Evolutionary conservation across 306 rosid genomes (phyloP), one percentile per base, ranked within the genome.

Genomic region (Hippophae gyantsensis): DNA sequence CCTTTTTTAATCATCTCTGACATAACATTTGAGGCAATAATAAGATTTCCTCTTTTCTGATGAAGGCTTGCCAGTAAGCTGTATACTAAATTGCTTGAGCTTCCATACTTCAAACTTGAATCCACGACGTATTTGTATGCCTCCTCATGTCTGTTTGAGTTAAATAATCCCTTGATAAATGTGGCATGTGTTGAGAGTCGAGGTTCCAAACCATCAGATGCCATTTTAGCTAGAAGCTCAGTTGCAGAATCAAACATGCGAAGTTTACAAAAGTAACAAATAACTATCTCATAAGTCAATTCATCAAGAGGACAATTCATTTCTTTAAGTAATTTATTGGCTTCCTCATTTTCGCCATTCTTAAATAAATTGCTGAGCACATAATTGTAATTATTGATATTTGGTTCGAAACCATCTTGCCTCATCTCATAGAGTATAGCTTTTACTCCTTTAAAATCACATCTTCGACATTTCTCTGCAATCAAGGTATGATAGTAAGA

Each of bases 51-150:
- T 58, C 66, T 74, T 54, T 84, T 79, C 76, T 74, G 66, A 71
- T 82, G 69, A 73, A 86, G 95, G 42, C 68, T 65, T 57, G 89
- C 94, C 51, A 90, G 95, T 63, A 82, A 73, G 73, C 79, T 78
- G 72, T 78, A 84, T 62, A 64, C 74, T 53, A 55, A 71, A 69
- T 68, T 89, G 69, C 70, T 60, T 11, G 86, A 72, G 75, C 13
- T 62, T 43, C 50, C 58, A 65, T 49, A 61, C 78, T 63, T 84
- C 45, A 9, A 42, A 62, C 69, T 59, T 40, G 72, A 78, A 55
- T 65, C 78, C 65, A 75, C 69, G 5, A 79, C 89, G 54, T 78
- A 79, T 12, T 42, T 54, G 54, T 82, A 80, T 0, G 95, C 97
- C 71, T 82, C 85, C 47, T 82, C 73, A 57, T 60, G 72, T 66